These are phyloP conservation scores for Phytopythium delawarense DNA, from an alignment of 352 stramenopile genomes.

Conservation along the genomic window DNA sequence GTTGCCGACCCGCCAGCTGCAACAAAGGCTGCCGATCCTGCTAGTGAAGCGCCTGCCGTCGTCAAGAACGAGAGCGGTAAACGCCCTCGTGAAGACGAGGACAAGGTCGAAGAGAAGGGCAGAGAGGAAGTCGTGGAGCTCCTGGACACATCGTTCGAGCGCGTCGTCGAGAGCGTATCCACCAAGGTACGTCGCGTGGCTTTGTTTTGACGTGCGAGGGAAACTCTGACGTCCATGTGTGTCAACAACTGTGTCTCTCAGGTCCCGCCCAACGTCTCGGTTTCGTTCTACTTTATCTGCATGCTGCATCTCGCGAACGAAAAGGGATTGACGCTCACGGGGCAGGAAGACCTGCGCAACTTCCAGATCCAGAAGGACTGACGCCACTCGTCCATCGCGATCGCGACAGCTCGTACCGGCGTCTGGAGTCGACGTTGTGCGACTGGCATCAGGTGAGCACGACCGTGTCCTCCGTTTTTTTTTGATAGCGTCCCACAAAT, in stretches of 20 bases:
- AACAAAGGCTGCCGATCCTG: not conserved
- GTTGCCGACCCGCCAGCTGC: slow-evolving; percentile 14
- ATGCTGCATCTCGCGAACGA: slow-evolving; percentile 99
- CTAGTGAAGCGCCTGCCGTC: not conserved
- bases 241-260: slow-evolving; percentile 13
- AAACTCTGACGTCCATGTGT: slow-evolving; percentile 1
- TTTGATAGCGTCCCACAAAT: not conserved
- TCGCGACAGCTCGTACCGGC: not conserved
- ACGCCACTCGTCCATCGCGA: not conserved
- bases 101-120: slow-evolving; percentile 14
- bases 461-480: not conserved
- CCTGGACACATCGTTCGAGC: slow-evolving; percentile 78
- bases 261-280: slow-evolving; percentile 92
- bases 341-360: slow-evolving; percentile 71
- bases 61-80: slow-evolving; percentile 31
- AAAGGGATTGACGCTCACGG: slow-evolving; percentile 90
- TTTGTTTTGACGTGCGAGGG: not conserved
- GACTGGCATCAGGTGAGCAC: not conserved
- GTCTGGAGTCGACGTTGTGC: not conserved
- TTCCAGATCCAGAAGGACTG: slow-evolving; percentile 65
- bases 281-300: slow-evolving; percentile 99
- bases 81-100: slow-evolving; percentile 17
- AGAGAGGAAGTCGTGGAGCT: slow-evolving; percentile 11
- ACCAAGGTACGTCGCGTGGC: slow-evolving; percentile 41
- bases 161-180: slow-evolving; percentile 89